phyloP scores from a whole-genome alignment of 768 basidiomycete species.

The Trametes coccinea region DNA sequence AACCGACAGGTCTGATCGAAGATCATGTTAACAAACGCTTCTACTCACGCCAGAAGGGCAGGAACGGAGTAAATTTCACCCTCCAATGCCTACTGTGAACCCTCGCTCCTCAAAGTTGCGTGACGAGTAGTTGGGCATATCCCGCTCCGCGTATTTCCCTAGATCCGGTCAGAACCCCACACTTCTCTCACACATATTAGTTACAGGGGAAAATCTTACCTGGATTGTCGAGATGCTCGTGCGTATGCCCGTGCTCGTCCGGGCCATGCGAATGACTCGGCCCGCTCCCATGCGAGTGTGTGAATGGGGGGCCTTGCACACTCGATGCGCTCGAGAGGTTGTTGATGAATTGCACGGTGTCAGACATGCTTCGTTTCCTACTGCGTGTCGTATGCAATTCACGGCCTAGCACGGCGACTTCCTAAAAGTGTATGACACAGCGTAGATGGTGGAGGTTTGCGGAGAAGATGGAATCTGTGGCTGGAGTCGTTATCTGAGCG shows the following conservation, averaged over 20 bases:
- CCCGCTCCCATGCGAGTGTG: conserved; percentile 47
- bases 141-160: conserved; percentile 93
- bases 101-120: conserved; percentile 91
- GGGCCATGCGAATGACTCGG: conserved; percentile 52
- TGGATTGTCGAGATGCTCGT: conserved; percentile 88
- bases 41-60: not conserved
- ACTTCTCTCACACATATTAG: not conserved
- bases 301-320: conserved; percentile 32
- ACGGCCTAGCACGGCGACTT: too few species aligned
- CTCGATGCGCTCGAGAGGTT: conserved; percentile 46
- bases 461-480: too few species aligned
- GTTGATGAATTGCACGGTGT: conserved; percentile 70
- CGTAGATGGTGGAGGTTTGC: too few species aligned
- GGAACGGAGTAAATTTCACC: conserved; percentile 51
- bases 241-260: conserved; percentile 91
- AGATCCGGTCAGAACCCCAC: conserved; percentile 8
- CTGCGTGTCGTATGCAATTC: not conserved
- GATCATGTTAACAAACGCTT: not conserved
- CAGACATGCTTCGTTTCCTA: conserved; percentile 10
- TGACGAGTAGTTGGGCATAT: conserved; percentile 82
- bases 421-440: too few species aligned
- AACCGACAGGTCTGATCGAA: conserved; percentile 82
- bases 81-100: conserved; percentile 97
- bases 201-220: conserved; percentile 43
- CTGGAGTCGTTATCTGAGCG: too few species aligned